Base-by-base conservation (phyloP, 495 filamentous ascomycete species). In the Penicillium coffeae region DNA sequence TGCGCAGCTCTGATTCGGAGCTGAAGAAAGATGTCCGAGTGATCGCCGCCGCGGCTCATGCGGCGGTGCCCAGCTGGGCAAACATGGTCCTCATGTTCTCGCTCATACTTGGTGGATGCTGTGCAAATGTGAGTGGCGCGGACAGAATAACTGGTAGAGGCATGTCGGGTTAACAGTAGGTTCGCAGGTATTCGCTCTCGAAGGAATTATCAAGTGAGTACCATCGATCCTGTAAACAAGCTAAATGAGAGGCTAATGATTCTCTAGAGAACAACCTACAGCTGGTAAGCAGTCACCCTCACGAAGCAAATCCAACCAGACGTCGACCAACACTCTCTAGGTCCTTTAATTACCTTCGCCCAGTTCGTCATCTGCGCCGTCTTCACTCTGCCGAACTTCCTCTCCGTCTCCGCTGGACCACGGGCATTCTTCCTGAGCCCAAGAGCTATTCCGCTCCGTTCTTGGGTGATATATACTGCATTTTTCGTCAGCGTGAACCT, bases 81-180 rank as follows among this genome's bases (percentile, higher is more conserved):
- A 79, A 78, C 47, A 73, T 85, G 36, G 69, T 78, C 21, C 75
- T 84, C 52, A 93, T 95, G 75, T 72, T 89, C n/a, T 81, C 76
- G 18, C 74, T 96, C 47, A 98, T 98, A 39, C 96, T 98, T 63
- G 93, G 94, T 33, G 93, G 93, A 30, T 99, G 93, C 63, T 99
- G 93, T 75, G 90, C 90, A 22, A 99, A 97, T 76, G 93, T 98
- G 66, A 68, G 79, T 73, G 22, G 21, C 20, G n/a, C n/a, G n/a
- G n/a, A n/a, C n/a, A 3, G 10, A 22, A 10, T 12, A 8, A 8
- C 2, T 20, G 20, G 16, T 3, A n/a, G n/a, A n/a, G n/a, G n/a
- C n/a, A n/a, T n/a, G n/a, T n/a, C n/a, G n/a, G n/a, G n/a, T n/a
- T n/a, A n/a, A n/a, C n/a, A n/a, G n/a, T n/a, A n/a, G n/a, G n/a